phyloP scores from a whole-genome alignment of 208 protist species.

The Trypanosoma avium region DNA sequence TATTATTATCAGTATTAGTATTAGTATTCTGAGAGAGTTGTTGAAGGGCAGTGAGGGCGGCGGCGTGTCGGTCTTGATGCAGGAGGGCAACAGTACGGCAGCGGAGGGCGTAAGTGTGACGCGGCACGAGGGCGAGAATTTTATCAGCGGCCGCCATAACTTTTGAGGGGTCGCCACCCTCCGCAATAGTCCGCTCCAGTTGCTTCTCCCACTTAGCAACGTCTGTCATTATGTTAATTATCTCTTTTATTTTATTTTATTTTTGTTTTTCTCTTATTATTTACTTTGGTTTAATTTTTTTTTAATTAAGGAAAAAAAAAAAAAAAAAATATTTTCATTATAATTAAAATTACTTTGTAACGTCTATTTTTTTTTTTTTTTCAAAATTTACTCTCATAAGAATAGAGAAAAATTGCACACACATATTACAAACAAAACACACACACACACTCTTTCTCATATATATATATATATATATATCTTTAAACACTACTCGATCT shows the following conservation, averaged over 20 bases:
- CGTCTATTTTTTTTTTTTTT: not conserved
- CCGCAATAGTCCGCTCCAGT: slow-evolving; percentile 49
- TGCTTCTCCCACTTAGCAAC: slow-evolving; percentile 61
- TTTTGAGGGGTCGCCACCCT: slow-evolving; percentile 41
- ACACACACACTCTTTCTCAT: not conserved
- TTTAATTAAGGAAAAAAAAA: slow-evolving; percentile 13
- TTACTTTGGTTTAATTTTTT: not conserved
- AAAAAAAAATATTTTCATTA: slow-evolving; percentile 14
- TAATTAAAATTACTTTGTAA: slow-evolving; percentile 1
- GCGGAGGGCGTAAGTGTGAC: slow-evolving; percentile 56
- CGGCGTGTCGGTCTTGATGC: slow-evolving; percentile 60
- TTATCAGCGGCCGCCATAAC: slow-evolving; percentile 64
- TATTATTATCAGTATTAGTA: too few relatives aligned
- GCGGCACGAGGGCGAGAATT: slow-evolving; percentile 54
- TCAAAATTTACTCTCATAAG: too few relatives aligned
- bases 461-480: too few relatives aligned
- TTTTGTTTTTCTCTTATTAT: not conserved
- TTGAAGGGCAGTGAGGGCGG: slow-evolving; percentile 60
- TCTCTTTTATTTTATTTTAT: slow-evolving; percentile 14
- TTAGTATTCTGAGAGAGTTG: slow-evolving; percentile 24
- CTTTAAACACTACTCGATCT: slow-evolving; percentile 50
- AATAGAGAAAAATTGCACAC: too few relatives aligned
- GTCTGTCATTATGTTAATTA: slow-evolving; percentile 50
- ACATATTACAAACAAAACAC: too few relatives aligned
- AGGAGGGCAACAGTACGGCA: slow-evolving; percentile 70